Evolutionary conservation across 768 basidiomycete genomes (phyloP), one percentile per base, ranked within the genome.

Genomic region (Vishniacozyma victoriae): DNA sequence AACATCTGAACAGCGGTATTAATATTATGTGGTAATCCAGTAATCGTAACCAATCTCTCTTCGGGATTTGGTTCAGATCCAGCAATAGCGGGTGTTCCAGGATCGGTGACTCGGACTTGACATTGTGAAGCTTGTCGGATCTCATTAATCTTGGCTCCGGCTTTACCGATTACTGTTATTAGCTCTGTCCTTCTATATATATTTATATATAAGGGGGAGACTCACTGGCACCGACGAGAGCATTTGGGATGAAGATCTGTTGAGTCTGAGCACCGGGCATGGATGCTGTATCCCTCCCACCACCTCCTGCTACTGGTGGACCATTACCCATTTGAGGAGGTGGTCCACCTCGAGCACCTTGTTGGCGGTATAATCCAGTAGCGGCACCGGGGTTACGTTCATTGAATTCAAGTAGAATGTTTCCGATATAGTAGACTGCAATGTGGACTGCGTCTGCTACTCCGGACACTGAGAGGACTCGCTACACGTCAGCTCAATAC

Each of bases 381-480:
- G 46, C 47, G 11, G 56, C 42, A 4, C 59, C 65, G 16, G 48
- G 82, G 76, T 42, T 86, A 77, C 89, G 85, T 70, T 95, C 90
- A 59, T 93, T 85, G 57, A 70, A 72, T 59, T 76, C 75, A 47
- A 73, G 70, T 46, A 99, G 82, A 63, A 97, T 95, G 57, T 91
- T 96, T 46, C 95, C 95, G 54, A 99, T 92, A 72, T 99, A 97
- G 75, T 97, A 99, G 3, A 93, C 96, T 33, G 95, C 95, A 55
- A 99, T 99, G 72, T 99, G 95, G 49, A 99, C 91, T 24, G 95
- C 95, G 70, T 99, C 95, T 18, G 95, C 95, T 42, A 99, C 95
- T 29, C 95, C 95, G 19, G 93, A 90, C 29, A 97, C 93, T 59
- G 91, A 95, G 44, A 99, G 79, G 20, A 99, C 91, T 48, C 95